Evolutionary conservation across 1,284 basidiomycete species (phyloP), one percentile per base, ranked within the genome.

Genomic region (Fomitiporia mediterranea): DNA sequence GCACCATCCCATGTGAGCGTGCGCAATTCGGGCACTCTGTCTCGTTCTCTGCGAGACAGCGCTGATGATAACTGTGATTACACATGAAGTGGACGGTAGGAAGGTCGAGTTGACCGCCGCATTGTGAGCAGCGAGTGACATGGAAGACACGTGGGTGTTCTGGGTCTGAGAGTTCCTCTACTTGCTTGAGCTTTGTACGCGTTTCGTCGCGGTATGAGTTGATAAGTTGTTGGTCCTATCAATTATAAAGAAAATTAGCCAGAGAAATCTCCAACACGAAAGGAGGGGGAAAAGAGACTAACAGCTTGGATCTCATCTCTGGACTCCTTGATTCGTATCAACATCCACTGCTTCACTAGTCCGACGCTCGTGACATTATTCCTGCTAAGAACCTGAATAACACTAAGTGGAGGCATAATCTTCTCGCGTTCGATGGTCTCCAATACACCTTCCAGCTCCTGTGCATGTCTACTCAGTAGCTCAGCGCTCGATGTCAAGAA

Each of bases 41-140:
- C 60, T 94, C 91, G 61, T 89, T 81, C 60, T 94, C 92, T 11
- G 82, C 80, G 37, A 94, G 74, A 68, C 90, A 98, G 56, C 92
- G 77, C 69, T 96, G 93, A 68, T 99, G 97, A 73, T 93, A 99
- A 60, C 89, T 94, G 70, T 99, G 96, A 66, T 90, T 88, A 72
- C 95, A 99, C 95, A 98, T 97, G 67, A 98, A 99, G 70, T 99
- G 95, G 3, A 98, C 81, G 57, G 84, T 89, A 0, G 96, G 96
- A 17, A 98, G 79, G 68, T 98, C 94, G 58, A 98, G 81, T 65
- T 91, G 89, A 0, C 86, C 91, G 15, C 84, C 80, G 68, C 97
- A 98, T 3, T 85, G 80, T 13, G 91, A 86, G 69, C 96, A 99
- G 38, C 91, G 79, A 3, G 93, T 94, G 62, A 95, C 90, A 66